Percentiles rank a stretch among this genome's conserved stretches.
Conservation (phyloP, 139 green algal species). For the Protoeuglena noctilucae region DNA sequence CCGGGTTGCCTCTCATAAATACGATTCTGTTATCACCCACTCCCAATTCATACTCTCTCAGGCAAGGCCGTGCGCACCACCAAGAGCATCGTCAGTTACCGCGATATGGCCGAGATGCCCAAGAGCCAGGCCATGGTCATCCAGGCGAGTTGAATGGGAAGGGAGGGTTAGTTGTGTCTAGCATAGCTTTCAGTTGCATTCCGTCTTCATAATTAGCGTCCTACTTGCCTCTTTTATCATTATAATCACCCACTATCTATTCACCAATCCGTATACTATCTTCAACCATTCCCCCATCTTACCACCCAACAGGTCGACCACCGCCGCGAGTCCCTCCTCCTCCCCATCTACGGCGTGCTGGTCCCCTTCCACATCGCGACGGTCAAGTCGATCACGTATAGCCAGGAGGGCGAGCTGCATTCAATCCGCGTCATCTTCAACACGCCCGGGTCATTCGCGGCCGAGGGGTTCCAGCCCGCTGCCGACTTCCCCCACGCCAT, state of each 20-base stretch:
- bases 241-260: too few species aligned
- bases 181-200: too few species aligned
- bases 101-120: conserved; percentile 61
- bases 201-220: too few species aligned
- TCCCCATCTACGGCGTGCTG: conserved; percentile 90
- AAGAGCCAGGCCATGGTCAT: conserved; percentile 39
- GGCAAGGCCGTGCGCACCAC: too few species aligned
- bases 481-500: conserved; percentile 42
- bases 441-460: conserved; percentile 24
- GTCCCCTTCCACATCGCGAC: conserved; percentile 95
- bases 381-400: conserved; percentile 66
- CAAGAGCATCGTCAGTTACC: too few species aligned
- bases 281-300: too few species aligned
- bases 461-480: conserved; percentile 45
- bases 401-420: conserved; percentile 46
- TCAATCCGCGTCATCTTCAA: conserved; percentile 93
- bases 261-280: too few species aligned
- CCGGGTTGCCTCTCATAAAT: too few species aligned
- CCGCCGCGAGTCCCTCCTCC: conserved; percentile 63
- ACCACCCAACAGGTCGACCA: conserved; percentile 58
- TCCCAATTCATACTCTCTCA: too few species aligned
- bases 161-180: too few species aligned
- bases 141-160: conserved; percentile 20
- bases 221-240: too few species aligned
- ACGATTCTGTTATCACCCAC: too few species aligned